Conservation (phyloP, 257 asterid species). For the Knoxia roxburghii region DNA sequence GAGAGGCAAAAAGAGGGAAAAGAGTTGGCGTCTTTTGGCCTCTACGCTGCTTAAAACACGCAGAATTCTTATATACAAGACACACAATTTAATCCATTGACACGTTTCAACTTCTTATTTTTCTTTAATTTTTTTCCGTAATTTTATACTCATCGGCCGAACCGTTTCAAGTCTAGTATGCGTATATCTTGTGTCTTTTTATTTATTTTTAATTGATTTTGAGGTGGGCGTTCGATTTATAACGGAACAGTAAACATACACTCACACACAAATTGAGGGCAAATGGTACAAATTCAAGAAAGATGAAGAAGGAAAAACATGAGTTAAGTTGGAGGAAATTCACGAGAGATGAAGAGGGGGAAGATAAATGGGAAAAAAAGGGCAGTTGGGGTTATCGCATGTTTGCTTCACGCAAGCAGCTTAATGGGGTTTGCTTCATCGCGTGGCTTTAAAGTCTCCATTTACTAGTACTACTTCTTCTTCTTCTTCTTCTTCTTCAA, state of each 20-base stretch:
- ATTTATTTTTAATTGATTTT: too few species aligned
- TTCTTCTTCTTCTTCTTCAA: background rate
- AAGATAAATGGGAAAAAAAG: conserved; percentile 43
- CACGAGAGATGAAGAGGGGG: conserved; percentile 55
- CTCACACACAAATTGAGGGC: background rate
- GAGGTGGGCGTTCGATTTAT: too few species aligned
- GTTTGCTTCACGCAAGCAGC: conserved; percentile 99
- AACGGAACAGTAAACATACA: conserved; percentile 18
- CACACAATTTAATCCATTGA: conserved; percentile 22
- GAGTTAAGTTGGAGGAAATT: conserved; percentile 46
- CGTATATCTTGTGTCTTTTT: too few species aligned
- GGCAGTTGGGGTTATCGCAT: conserved; percentile 87
- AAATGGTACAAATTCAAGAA: too few species aligned
- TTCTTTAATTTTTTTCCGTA: too few species aligned
- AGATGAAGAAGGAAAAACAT: conserved; percentile 23
- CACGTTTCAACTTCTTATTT: conserved; percentile 28
- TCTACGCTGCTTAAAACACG: conserved; percentile 56
- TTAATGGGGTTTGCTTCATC: conserved; percentile 81
- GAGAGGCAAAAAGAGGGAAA: conserved; percentile 23
- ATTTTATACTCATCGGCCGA: too few species aligned
- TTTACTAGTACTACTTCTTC: conserved; percentile 15
- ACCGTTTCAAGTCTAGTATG: too few species aligned
- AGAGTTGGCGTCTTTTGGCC: conserved; percentile 46
- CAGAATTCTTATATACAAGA: conserved; percentile 15
- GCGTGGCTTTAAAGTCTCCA: conserved; percentile 97